Evolutionary conservation across 352 stramenopile species (phyloP).

Genomic region (Phytophthora sp.): DNA sequence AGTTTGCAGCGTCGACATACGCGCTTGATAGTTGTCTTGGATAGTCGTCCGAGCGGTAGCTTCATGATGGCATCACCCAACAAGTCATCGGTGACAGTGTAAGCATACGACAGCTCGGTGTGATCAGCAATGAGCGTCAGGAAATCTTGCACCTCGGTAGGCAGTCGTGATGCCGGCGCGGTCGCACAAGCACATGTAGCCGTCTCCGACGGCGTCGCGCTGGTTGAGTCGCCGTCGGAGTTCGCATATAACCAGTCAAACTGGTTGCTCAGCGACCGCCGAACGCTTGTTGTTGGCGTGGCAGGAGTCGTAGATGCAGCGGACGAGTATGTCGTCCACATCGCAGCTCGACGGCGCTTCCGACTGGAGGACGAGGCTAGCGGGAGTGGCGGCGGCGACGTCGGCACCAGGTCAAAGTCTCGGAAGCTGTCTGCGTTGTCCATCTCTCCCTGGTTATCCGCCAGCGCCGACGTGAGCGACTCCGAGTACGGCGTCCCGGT

Average conservation of each 20-base stretch:
- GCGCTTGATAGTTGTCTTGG: constrained; percentile 64
- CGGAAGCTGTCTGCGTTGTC: constrained; percentile 35
- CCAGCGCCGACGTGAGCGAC: constrained; percentile 39
- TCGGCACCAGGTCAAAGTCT: constrained; percentile 41
- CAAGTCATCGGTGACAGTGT: constrained; percentile 42
- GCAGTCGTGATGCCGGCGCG: constrained; percentile 46
- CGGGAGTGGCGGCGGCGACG: constrained; percentile 26
- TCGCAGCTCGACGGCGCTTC: constrained; percentile 35
- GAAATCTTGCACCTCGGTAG: constrained; percentile 58
- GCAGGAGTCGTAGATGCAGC: constrained; percentile 2
- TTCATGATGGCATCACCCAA: constrained; percentile 51
- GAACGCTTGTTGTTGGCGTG: constrained; percentile 20
- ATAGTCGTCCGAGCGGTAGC: constrained; percentile 55
- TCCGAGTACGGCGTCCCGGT: constrained; percentile 51
- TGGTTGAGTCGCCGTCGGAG: constrained; percentile 20
- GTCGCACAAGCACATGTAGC: constrained; percentile 22
- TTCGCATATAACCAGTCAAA: constrained; percentile 38
- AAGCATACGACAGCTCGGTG: constrained; percentile 44
- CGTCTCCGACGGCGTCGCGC: constrained; percentile 9
- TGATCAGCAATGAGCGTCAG: constrained; percentile 51
- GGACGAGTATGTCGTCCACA: constrained; percentile 30
- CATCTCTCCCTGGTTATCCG: constrained; percentile 38
- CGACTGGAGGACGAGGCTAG: constrained; percentile 24
- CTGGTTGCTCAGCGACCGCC: constrained; percentile 26
- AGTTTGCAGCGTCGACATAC: constrained; percentile 28